Base-by-base conservation (phyloP, 202 grass and related monocot genomes). In the Carex sylvatica region DNA sequence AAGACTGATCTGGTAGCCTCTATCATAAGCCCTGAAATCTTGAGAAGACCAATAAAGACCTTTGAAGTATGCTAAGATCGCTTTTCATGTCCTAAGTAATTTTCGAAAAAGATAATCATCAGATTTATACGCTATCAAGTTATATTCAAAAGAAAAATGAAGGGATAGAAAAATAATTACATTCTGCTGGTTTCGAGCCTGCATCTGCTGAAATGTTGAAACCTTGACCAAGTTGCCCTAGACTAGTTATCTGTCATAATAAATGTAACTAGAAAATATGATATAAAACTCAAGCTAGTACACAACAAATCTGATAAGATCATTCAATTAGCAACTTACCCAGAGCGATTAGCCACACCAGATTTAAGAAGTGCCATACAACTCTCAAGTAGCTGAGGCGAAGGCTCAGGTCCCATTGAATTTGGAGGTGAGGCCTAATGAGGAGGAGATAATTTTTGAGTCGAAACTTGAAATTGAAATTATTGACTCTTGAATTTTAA, bases 291-390 rank as follows among this genome's bases (percentile, higher is more conserved):
- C n/a, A n/a, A n/a, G n/a, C 54, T 79, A 61, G 36, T 42, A 80
- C 64, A 46, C 18, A 28, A 18, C n/a, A 44, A 33, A 46, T 77
- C 28, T 12, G 51, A 6, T 49, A 49, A 54, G 73, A 72, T 71
- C 8, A n/a, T n/a, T n/a, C n/a, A 68, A 84, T 68, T 49, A 33
- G 12, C 42, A 22, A 13, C 65, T 60, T 86, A 93, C 96, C 93
- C 93, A 59, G 86, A 53, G 53, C 86, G 89, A 81, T 89, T 91
- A 70, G 82, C 83, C 58, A 85, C 84, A 5, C 62, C 83, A 14
- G 91, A 89, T 59, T 93, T 99, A 74, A 93, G 86, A 83, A 91
- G 85, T 18, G 83, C 83, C 44, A 93, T 87, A 77, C 89, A 89
- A 16, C 83, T 92, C 70, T 96, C 93, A 18, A 93, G 78, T 30